Evolutionary conservation across 2,329 filamentous ascomycete genomes (phyloP).

Genomic region (Colletotrichum acutatum): DNA sequence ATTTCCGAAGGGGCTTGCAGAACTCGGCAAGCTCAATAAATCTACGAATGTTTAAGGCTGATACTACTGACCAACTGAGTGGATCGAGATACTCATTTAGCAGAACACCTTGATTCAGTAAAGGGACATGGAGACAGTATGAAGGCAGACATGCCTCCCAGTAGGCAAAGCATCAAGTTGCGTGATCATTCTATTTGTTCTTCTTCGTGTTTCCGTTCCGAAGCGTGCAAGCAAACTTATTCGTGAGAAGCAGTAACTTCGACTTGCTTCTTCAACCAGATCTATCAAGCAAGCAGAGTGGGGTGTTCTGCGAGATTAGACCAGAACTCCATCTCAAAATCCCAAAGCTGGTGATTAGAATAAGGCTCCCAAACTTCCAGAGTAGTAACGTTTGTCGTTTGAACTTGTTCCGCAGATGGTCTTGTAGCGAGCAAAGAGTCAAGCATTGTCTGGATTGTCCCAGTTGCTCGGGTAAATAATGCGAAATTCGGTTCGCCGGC

Average conservation of each 20-base stretch:
- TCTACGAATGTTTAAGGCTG: neutral
- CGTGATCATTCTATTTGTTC: neutral
- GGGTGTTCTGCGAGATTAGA: constrained; percentile 37
- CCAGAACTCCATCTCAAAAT: constrained; percentile 38
- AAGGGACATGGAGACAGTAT: neutral
- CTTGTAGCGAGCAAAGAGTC: constrained; percentile 9
- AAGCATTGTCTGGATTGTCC: constrained; percentile 36
- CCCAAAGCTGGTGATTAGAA: constrained; percentile 33
- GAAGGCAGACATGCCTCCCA: neutral
- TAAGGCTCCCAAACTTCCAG: constrained; percentile 27
- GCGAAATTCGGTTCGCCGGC: constrained; percentile 37
- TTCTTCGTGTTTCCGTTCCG: neutral
- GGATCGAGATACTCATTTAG: too few species aligned
- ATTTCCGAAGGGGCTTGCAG: too few species aligned
- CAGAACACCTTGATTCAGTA: too few species aligned
- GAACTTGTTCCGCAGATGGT: neutral
- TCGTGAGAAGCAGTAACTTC: neutral
- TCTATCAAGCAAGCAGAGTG: constrained; percentile 18
- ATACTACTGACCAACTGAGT: neutral
- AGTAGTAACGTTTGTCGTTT: neutral
- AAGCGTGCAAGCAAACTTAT: neutral
- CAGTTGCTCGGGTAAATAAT: constrained; percentile 33
- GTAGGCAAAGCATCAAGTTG: neutral
- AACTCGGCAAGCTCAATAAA: too few species aligned
- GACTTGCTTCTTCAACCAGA: neutral